A percentile compares a stretch with the other conserved stretches of the same genome.
These are phyloP conservation scores for Phylloporus sp. DNA, from an alignment of 768 basidiomycete species.

Conservation along the genomic window DNA sequence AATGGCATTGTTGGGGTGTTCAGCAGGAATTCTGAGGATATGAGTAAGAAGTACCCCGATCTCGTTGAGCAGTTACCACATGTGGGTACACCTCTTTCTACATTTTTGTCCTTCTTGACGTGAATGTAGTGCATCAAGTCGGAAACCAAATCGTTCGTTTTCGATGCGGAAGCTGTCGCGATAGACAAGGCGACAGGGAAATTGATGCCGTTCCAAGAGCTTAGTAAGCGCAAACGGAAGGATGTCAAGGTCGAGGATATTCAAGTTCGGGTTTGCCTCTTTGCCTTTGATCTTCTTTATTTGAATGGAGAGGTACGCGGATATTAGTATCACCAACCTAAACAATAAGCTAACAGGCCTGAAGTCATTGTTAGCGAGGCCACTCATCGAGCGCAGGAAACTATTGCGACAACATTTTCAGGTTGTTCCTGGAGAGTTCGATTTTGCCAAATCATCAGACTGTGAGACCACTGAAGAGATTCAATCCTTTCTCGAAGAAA, in stretches of 20 bases:
- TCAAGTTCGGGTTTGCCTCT: constrained; percentile 92
- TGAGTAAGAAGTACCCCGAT: constrained; percentile 99
- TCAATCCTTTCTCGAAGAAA: constrained; percentile 90
- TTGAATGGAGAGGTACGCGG: constrained; percentile 84
- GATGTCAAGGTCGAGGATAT: constrained; percentile 98
- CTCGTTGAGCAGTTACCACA: constrained; percentile 89
- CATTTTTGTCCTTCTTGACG: constrained; percentile 2
- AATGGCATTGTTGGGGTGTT: constrained; percentile 88
- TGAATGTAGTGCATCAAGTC: constrained; percentile 74
- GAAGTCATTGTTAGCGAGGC: constrained; percentile 78
- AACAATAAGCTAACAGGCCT: constrained; percentile 1
- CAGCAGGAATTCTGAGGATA: constrained; percentile 97
- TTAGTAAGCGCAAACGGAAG: constrained; percentile 91
- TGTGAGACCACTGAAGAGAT: constrained; percentile 90
- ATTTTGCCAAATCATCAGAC: constrained; percentile 90
- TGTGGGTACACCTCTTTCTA: constrained; percentile 39
- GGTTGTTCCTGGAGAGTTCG: constrained; percentile 83
- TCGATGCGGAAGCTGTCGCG: constrained; percentile 96
- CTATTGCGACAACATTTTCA: constrained; percentile 79
- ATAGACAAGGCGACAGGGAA: constrained; percentile 81
- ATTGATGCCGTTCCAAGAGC: constrained; percentile 97
- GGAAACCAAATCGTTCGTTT: constrained; percentile 81
- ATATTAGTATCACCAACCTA: background rate
- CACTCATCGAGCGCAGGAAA: constrained; percentile 71
- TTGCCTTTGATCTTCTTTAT: constrained; percentile 95